A percentile compares a stretch with the other conserved stretches of the same genome.
Evolutionary conservation across 768 basidiomycete genomes (phyloP).

Genomic region (Boletus rubroflammeus): DNA sequence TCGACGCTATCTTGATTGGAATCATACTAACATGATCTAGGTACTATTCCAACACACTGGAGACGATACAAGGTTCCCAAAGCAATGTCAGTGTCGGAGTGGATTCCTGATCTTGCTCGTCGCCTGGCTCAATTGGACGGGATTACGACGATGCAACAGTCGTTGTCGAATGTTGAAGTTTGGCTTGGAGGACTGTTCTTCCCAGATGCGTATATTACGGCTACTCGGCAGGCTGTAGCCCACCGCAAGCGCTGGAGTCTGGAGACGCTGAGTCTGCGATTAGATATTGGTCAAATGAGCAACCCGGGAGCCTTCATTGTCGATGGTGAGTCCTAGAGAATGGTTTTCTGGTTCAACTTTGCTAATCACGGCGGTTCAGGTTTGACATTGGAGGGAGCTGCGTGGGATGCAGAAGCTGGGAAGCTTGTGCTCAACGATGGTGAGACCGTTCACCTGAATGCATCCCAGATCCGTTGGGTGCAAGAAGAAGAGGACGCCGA

Average conservation of each 20-base stretch:
- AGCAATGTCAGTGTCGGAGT: slow-evolving; percentile 76
- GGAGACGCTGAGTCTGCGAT: slow-evolving; percentile 75
- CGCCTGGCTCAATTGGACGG: slow-evolving; percentile 81
- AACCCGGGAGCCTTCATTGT: slow-evolving; percentile 80
- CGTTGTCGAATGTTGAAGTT: slow-evolving; percentile 67
- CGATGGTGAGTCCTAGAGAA: slow-evolving; percentile 60
- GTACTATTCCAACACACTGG: slow-evolving; percentile 88
- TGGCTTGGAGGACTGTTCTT: slow-evolving; percentile 95
- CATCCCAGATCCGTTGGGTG: slow-evolving; percentile 87
- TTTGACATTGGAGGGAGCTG: slow-evolving; percentile 82
- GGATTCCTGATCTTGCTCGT: slow-evolving; percentile 78
- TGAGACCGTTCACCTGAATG: slow-evolving; percentile 68
- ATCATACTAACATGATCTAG: slow-evolving; percentile 38
- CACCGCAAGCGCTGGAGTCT: slow-evolving; percentile 90
- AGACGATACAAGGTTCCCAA: slow-evolving; percentile 83
- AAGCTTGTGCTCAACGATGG: slow-evolving; percentile 82
- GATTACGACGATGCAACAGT: slow-evolving; percentile 52
- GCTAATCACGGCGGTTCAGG: slow-evolving; percentile 44
- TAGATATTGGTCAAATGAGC: slow-evolving; percentile 80
- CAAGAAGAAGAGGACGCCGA: slow-evolving; percentile 45
- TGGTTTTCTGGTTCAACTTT: background rate
- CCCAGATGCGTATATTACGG: slow-evolving; percentile 95
- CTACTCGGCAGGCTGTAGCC: slow-evolving; percentile 92
- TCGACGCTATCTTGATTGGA: background rate
- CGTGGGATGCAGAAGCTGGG: slow-evolving; percentile 54